Conservation (phyloP, 768 basidiomycete species). For the Dentipellis sp. region DNA sequence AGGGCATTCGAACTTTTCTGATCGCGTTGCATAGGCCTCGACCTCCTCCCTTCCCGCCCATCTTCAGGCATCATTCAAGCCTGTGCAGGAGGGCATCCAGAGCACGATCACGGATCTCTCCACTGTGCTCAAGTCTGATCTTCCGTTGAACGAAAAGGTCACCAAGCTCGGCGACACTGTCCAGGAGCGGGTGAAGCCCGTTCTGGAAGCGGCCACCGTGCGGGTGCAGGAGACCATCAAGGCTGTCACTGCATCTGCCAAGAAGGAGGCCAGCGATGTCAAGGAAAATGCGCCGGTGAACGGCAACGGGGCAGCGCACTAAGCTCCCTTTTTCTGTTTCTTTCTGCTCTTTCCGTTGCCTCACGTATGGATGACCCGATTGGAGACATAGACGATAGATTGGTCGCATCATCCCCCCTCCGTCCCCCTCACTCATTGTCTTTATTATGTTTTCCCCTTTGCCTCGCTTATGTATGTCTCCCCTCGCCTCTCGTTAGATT, state of each 20-base stretch:
- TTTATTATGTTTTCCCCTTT: background rate
- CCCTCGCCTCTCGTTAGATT: background rate
- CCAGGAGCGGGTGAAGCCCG: conserved; percentile 47
- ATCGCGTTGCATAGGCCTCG: conserved; percentile 28
- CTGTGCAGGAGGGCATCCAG: conserved; percentile 46
- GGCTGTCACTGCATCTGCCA: conserved; percentile 6
- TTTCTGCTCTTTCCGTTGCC: background rate
- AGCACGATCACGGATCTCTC: conserved; percentile 45
- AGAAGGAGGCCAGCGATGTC: background rate
- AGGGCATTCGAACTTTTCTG: background rate
- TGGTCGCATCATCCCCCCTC: background rate
- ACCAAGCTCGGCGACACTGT: conserved; percentile 47
- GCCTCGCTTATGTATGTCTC: background rate
- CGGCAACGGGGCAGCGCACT: conserved; percentile 10
- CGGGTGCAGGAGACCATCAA: conserved; percentile 24
- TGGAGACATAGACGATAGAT: background rate
- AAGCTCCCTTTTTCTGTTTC: background rate
- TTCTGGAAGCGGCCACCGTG: conserved; percentile 36
- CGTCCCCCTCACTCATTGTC: background rate
- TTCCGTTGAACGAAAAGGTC: conserved; percentile 57
- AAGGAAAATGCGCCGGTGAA: conserved; percentile 3
- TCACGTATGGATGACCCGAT: background rate
- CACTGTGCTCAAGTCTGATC: conserved; percentile 42
- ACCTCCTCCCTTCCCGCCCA: conserved; percentile 41
- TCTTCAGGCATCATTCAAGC: conserved; percentile 51